Evolutionary conservation across 768 basidiomycete genomes (phyloP).

Genomic region (Solioccasus polychromus): DNA sequence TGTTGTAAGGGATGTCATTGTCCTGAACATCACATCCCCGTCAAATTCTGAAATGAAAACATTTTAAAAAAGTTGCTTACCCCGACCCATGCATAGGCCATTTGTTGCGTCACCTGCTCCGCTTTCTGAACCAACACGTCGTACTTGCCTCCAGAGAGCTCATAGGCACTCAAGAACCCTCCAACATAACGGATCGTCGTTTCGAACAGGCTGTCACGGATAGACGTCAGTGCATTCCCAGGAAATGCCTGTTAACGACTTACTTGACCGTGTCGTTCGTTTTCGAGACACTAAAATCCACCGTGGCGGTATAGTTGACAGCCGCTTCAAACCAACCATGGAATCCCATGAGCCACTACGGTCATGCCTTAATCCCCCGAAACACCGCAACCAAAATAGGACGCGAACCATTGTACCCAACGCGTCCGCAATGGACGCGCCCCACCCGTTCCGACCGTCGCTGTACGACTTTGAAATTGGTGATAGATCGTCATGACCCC

Average conservation of each 20-base stretch:
- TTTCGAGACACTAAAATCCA: constrained; percentile 51
- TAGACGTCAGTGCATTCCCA: background rate
- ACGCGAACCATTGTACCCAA: constrained; percentile 56
- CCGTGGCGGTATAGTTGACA: constrained; percentile 46
- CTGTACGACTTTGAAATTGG: constrained; percentile 43
- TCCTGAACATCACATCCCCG: constrained; percentile 18
- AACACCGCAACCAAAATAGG: background rate
- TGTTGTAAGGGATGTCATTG: constrained; percentile 37
- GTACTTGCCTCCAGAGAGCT: constrained; percentile 55
- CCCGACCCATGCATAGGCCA: constrained; percentile 59
- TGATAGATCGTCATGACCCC: constrained; percentile 57
- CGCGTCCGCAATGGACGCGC: constrained; percentile 62
- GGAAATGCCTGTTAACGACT: background rate
- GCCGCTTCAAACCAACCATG: constrained; percentile 56
- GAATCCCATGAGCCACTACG: constrained; percentile 57
- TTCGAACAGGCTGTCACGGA: constrained; percentile 50
- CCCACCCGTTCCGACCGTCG: constrained; percentile 43
- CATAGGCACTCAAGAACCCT: constrained; percentile 65
- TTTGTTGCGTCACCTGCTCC: constrained; percentile 57
- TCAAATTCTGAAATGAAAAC: background rate
- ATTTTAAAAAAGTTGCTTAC: constrained; percentile 34
- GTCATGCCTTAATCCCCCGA: background rate
- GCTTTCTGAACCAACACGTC: constrained; percentile 58
- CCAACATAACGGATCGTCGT: constrained; percentile 74
- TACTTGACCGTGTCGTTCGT: constrained; percentile 47